Evolutionary conservation across 1,139 yeast species (phyloP).

Genomic region (Kurtzmaniella quercitrusa): DNA sequence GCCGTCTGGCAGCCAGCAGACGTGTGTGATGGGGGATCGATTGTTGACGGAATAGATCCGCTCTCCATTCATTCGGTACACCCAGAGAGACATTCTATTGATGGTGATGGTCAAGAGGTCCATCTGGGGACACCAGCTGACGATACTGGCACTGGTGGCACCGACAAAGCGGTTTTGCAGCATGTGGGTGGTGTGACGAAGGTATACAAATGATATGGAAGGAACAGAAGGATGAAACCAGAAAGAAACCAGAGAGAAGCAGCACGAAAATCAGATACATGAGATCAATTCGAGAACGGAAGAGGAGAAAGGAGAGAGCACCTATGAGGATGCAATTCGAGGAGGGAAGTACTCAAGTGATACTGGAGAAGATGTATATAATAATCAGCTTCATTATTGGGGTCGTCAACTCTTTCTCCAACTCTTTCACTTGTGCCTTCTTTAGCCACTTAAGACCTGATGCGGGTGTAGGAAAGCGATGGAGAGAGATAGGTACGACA

Average conservation of each 20-base stretch:
- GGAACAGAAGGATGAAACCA: background rate
- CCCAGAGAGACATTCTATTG: constrained; percentile 46
- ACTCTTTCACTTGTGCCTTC: too few relatives aligned
- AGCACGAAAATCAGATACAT: background rate
- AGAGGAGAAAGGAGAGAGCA: too few relatives aligned
- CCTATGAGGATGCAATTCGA: too few relatives aligned
- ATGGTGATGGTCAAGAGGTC: constrained; percentile 48
- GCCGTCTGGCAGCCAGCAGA: constrained; percentile 36
- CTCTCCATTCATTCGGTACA: constrained; percentile 53
- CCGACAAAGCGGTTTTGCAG: constrained; percentile 26
- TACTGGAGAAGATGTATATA: too few relatives aligned
- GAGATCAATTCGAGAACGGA: too few relatives aligned
- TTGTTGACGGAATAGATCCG: constrained; percentile 47
- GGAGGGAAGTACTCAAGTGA: too few relatives aligned
- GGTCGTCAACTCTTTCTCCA: too few relatives aligned
- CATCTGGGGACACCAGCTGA: constrained; percentile 56
- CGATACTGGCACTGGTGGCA: constrained; percentile 35
- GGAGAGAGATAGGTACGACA: too few relatives aligned
- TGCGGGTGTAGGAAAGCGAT: too few relatives aligned
- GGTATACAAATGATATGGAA: too few relatives aligned
- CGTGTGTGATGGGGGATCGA: constrained; percentile 27
- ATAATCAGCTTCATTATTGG: too few relatives aligned
- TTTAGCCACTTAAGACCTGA: too few relatives aligned
- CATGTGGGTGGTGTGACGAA: background rate
- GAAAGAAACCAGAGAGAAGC: background rate